phyloP scores from a whole-genome alignment of 1,284 basidiomycete genomes.

The Cryptococcus deneoformans region DNA sequence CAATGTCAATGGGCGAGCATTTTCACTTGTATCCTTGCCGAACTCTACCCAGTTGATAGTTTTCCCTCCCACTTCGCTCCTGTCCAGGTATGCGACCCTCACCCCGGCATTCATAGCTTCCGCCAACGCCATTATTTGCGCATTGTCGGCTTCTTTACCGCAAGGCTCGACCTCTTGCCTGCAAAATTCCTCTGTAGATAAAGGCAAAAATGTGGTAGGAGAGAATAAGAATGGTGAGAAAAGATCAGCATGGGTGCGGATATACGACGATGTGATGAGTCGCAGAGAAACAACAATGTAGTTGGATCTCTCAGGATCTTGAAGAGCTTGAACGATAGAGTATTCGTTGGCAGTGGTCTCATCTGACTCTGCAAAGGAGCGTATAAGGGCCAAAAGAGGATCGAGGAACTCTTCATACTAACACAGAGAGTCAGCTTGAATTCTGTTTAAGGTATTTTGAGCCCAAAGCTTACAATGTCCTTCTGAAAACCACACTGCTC shows the following conservation, averaged over 20 bases:
- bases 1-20: slow-evolving; percentile 52
- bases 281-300: slow-evolving; percentile 57
- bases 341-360: slow-evolving; percentile 32
- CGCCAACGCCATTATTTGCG: slow-evolving; percentile 76
- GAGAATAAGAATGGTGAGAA: slow-evolving; percentile 74
- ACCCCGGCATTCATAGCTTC: slow-evolving; percentile 66
- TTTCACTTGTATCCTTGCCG: slow-evolving; percentile 52
- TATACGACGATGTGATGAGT: slow-evolving; percentile 75
- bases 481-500: slow-evolving; percentile 64
- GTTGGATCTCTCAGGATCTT: slow-evolving; percentile 44
- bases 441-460: not conserved
- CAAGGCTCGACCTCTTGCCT: slow-evolving; percentile 71
- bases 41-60: slow-evolving; percentile 63
- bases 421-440: not conserved
- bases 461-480: slow-evolving; percentile 54
- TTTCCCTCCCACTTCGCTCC: slow-evolving; percentile 51
- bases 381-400: slow-evolving; percentile 33
- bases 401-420: slow-evolving; percentile 46
- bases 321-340: slow-evolving; percentile 37
- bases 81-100: slow-evolving; percentile 75
- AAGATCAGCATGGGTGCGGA: slow-evolving; percentile 62
- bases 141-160: slow-evolving; percentile 84
- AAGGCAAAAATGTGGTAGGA: slow-evolving; percentile 62
- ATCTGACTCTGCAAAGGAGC: slow-evolving; percentile 30
- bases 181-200: slow-evolving; percentile 67